Base-by-base conservation (phyloP, 2,329 filamentous ascomycete species). In the Elsinoe necatrix region DNA sequence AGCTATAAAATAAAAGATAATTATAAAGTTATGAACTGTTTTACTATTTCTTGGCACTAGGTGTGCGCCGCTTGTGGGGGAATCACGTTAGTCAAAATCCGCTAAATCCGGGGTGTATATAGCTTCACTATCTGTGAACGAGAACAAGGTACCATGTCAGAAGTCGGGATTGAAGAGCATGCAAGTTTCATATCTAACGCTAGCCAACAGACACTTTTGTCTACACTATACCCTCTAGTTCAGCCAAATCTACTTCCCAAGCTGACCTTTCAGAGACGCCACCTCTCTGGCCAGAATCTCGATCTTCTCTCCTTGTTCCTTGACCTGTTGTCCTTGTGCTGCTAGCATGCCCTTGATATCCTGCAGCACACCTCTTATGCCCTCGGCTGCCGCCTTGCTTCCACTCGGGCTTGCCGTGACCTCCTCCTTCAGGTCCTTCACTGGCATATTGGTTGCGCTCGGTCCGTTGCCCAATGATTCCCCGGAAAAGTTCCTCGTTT, bases 291-390 rank as follows among this genome's bases (percentile, higher is more conserved):
- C 86, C 72, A 95, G 87, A n/a, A 81, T 77, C 60, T 77, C 82
- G 67, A 95, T 87, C 54, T 56, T 45, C 54, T 56, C 54, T 11
- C 54, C 54, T 37, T 56, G 54, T 14, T 56, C 54, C 54, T 56
- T 29, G 23, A 56, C 25, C 62, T 89, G 82, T 74, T 81, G 82
- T 56, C 81, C 88, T 73, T 95, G 90, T 61, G 81, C 79, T 69
- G 88, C 82, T 31, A 96, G 77, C 63, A 93, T 74, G 56, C 80
- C 75, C 72, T 88, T 92, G 73, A 95, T 93, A 65, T 91, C 81
- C 35, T 81, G 76, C 42, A 95, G 79, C 4, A 85, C 83, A 27
- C 81, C 75, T 64, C 85, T 82, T 11, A 89, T 76, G 6, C 75
- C 73, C 39, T 77, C 78, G 1, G 77, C 73, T 1, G 76, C 74